Evolutionary conservation across 306 rosid species (phyloP), one percentile per base, ranked within the genome.

Genomic region (Vicia sativa): DNA sequence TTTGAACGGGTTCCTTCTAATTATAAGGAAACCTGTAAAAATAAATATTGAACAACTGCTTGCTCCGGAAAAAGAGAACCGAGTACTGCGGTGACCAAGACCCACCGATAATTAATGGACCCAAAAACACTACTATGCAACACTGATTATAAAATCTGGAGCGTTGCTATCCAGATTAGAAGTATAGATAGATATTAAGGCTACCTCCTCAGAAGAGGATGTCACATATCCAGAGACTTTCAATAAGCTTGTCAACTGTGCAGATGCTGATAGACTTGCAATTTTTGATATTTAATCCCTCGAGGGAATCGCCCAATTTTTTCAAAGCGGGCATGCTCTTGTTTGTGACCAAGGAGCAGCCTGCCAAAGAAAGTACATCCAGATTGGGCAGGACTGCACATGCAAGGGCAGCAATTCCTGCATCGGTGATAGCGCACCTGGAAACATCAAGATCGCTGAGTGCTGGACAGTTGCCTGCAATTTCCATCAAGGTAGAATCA

Each of bases 401-500:
- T 11, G 92, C 88, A 50, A 95, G 80, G 60, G 95, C 79, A 15
- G 81, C 69, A 43, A 95, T 42, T 15, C 99, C 97, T 3, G 64
- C 45, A 77, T 95, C 96, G 0, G 95, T 79, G 77, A 95, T 78
- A 7, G 81, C 78, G 37, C 91, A 88, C 71, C 66, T 80, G 11
- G 99, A 90, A 71, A 90, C 62, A 65, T 95, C 91, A 29, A 95
- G 96, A 71, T 95, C 97, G 43, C 49, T 66, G 11, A 91, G 82
- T 74, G 81, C 23, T 12, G 78, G 76, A 72, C 97, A 95, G 72
- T 78, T 81, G 62, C 58, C 81, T 50, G 89, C 88, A 74, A 95
- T 81, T 65, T 85, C 86, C 3, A 35, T 74, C 82, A 95, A 75
- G 82, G 92, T 81, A 18, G 82, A 72, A 78, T 95, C 91, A 0